Evolutionary conservation across 495 filamentous ascomycete genomes (phyloP), one percentile per base, ranked within the genome.

Genomic region (Aspergillus sclerotioniger): DNA sequence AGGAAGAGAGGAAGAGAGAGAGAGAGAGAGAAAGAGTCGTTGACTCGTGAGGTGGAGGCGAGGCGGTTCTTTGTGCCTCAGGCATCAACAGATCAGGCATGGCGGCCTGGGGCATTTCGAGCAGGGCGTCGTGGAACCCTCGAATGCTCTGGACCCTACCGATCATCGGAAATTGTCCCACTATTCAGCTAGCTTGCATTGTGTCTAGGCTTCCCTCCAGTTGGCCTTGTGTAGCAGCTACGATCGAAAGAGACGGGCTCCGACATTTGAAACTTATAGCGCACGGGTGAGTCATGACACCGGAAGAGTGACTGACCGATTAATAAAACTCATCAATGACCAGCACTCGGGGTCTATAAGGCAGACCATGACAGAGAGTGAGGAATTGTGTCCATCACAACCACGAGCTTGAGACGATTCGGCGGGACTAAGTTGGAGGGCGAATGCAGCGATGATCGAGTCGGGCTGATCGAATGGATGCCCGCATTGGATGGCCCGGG

Each of bases 51-150:
- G 15, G 35, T 44, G 31, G 16, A 45, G 21, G 39, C 37, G 31
- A 46, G 53, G 44, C 51, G 39, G 41, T 46, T 41, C 41, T n/a
- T 41, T 21, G 9, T 45, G 53, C 53, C 53, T 56, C 53, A 56
- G 53, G 53, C 53, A 53, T 32, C 51, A 9, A 16, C 5, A 47
- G 13, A 41, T 47, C 13, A 13, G 15, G 21, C 41, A 41, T 41
- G 10, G 25, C 37, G 37, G 37, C 37, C 9, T 41, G 12, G 37
- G 37, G 37, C 37, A 41, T 41, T 41, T 13, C 37, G 33, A 9
- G 1, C 37, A 41, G 10, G 10, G n/a, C 37, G 37, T n/a, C 12
- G n/a, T 41, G 37, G 13, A 41, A 41, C 33, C 13, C 37, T 15
- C 37, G 12, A 41, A 12, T 6, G 3, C 19, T 28, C 35, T 28